phyloP scores from a whole-genome alignment of 805 yeast species.

The Candida cerambycidarum region DNA sequence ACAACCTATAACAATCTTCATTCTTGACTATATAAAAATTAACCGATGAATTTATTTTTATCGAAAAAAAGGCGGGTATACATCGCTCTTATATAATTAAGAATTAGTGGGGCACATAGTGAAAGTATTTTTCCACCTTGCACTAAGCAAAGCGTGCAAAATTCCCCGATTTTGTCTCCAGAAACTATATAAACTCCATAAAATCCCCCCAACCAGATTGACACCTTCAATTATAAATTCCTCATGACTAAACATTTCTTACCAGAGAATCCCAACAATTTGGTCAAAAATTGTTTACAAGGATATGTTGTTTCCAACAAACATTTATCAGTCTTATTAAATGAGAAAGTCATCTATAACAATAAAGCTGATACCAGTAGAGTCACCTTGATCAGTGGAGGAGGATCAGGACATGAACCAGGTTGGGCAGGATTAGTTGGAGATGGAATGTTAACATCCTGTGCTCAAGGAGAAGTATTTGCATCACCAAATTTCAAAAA shows the following conservation, averaged over 20 bases:
- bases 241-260: conserved; percentile 44
- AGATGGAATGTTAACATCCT: conserved; percentile 37
- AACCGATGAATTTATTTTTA: background rate
- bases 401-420: conserved; percentile 47
- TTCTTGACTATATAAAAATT: conserved; percentile 3
- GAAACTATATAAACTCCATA: background rate
- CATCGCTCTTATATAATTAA: conserved; percentile 1
- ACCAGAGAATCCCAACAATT: conserved; percentile 30
- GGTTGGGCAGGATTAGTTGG: conserved; percentile 43
- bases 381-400: conserved; percentile 38
- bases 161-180: conserved; percentile 9
- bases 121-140: conserved; percentile 2
- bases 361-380: conserved; percentile 22
- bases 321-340: conserved; percentile 32
- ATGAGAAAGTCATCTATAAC: conserved; percentile 40
- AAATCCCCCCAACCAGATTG: background rate
- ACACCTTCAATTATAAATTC: background rate
- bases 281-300: conserved; percentile 37
- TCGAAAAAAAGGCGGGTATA: background rate
- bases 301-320: conserved; percentile 42
- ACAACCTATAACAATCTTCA: conserved; percentile 38
- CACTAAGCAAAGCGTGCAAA: background rate
- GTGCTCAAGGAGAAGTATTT: conserved; percentile 43
- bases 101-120: conserved; percentile 10
- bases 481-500: conserved; percentile 42